Evolutionary conservation across 495 filamentous ascomycete species (phyloP), one percentile per base, ranked within the genome.

Genomic region (Copromyces sp.): DNA sequence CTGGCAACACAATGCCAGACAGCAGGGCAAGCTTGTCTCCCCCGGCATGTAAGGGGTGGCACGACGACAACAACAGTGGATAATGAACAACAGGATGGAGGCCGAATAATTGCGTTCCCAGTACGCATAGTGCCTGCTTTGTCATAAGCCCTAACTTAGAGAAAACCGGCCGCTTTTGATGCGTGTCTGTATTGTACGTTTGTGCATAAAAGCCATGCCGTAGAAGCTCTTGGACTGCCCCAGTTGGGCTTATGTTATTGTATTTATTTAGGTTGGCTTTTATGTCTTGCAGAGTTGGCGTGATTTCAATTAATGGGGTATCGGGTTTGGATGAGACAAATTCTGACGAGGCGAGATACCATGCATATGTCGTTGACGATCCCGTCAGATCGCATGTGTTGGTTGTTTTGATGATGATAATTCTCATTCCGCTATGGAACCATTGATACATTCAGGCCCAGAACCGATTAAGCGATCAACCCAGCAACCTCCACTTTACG

Each of bases 11-110:
- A 85, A 93, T 82, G 84, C 93, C 72, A 83, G 84, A 79, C 87
- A 89, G 79, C 87, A 94, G 84, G 95, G 95, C 74, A 89, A 91
- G 82, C 82, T 98, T 72, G 89, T 97, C 80, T 89, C 94, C 44
- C 95, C 95, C 69, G 95, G 96, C 76, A 92, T 94, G 84, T 93
- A 89, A 83, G 69, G 14, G 45, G 53, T 35, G 2, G 3, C 7
- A 45, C 9, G 68, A 39, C 6, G 8, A 29, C 3, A 32, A 65
- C 37, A 11, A 68, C 24, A 35, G 17, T 40, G 32, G 20, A 69
- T 29, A 45, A n/a, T 39, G 44, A 32, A 29, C 42, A 61, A 61
- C 53, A 61, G 53, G 29, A 61, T 61, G 53, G 29, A 61, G 53
- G 53, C 29, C 53, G 29, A 16, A 61, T 8, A 35, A 61, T 12